These are phyloP conservation scores for Pestalotiopsis sp. DNA, from an alignment of 2,329 filamentous ascomycete species.

Conservation along the genomic window DNA sequence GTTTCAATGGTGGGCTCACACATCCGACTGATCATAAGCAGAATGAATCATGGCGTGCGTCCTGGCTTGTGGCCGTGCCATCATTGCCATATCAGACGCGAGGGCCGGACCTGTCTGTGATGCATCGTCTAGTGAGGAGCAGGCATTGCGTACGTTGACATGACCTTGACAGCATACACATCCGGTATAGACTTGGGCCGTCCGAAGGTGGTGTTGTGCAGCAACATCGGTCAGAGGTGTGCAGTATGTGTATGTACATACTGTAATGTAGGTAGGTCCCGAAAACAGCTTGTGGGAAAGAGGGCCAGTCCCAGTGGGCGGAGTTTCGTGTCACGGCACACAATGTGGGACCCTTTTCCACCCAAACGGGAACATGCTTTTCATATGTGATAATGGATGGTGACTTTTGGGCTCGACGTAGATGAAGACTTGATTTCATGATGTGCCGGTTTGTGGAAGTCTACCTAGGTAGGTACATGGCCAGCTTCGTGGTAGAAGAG, in stretches of 20 bases:
- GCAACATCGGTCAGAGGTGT: neutral
- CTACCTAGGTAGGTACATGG: too few species aligned
- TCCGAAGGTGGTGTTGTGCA: conserved; percentile 6
- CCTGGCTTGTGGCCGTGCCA: neutral
- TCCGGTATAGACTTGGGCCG: conserved; percentile 2
- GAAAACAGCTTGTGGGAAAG: neutral
- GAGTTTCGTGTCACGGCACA: neutral
- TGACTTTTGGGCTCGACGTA: neutral
- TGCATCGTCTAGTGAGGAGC: neutral
- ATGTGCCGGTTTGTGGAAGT: neutral
- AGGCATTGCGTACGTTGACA: neutral
- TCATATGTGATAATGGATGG: neutral
- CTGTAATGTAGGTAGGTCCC: neutral
- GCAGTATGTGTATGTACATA: neutral
- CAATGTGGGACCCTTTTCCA: conserved; percentile 3
- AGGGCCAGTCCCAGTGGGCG: neutral
- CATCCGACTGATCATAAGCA: neutral
- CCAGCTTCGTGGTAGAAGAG: too few species aligned
- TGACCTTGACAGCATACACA: conserved; percentile 6
- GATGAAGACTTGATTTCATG: neutral
- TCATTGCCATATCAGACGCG: conserved; percentile 1
- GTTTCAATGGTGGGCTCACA: neutral
- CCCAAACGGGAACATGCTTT: conserved; percentile 8
- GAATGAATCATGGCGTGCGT: neutral
- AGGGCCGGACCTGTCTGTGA: neutral